Base-by-base conservation (phyloP, 2,329 filamentous ascomycete genomes). In the Penicillium brasilianum region DNA sequence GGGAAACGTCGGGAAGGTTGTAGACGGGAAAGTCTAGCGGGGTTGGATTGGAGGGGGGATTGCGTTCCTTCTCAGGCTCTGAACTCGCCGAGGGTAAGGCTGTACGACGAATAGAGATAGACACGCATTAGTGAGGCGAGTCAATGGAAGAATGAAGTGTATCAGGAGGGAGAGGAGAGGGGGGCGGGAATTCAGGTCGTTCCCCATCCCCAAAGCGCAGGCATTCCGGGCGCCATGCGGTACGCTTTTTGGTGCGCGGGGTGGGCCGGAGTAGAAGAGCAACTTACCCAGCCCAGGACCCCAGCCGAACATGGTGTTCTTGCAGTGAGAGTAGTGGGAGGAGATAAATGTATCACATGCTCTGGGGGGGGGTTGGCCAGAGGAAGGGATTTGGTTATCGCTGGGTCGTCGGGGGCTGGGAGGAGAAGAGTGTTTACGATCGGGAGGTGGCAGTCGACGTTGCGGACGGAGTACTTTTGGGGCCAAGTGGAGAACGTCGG, bases 1-100 rank as follows among this genome's bases (percentile, higher is more conserved):
- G 61, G 37, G 69, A 52, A n/a, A 69, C 71, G 66, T 67, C 71
- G 63, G 78, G 76, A 36, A 80, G 78, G 30, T 72, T 66, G 62
- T 83, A 80, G 56, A 71, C 69, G 34, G 84, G 84, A 66, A 87
- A 86, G 56, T 82, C 82, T 50, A 85, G 76, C 20, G 80, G 79
- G 28, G 80, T 83, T 36, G 84, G 80, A 60, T 72, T 72, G 36
- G 81, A 71, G 49, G 84, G 84, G 41, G 84, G 82, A 46, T 73
- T 68, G 62, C 84, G 80, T 68, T 81, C 79, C 64, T 76, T 77
- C 46, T 78, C 73, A 22, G 72, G 70, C 28, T 77, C 73, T 55
- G 74, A 69, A 41, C 64, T 68, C 50, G 74, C 64, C 20, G 75
- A 66, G 51, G 76, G 72, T 54, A 73, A 56, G 58, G 69, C 75